Conservation (phyloP, 768 basidiomycete genomes). For the Cystofilobasidium capitatum region DNA sequence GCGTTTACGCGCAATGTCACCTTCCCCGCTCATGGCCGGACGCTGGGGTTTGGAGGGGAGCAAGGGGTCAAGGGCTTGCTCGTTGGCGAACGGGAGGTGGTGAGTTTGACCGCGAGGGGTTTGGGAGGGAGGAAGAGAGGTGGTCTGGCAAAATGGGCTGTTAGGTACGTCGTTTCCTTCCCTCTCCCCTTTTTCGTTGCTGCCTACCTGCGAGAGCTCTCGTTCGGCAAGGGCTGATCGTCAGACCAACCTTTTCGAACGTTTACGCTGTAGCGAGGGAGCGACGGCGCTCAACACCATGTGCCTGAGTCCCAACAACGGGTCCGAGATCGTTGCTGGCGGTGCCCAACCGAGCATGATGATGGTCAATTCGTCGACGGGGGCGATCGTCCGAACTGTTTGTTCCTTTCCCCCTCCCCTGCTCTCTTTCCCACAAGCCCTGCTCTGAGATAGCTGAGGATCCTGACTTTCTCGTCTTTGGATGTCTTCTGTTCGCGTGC, state of each 20-base stretch:
- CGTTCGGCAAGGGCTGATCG: not conserved
- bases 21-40: conserved; percentile 33
- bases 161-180: conserved; percentile 32
- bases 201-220: not conserved
- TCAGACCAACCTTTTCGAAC: not conserved
- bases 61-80: conserved; percentile 59
- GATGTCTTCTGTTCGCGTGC: not conserved
- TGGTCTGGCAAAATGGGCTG: conserved; percentile 40
- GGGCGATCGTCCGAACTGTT: conserved; percentile 52
- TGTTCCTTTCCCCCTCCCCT: conserved; percentile 39
- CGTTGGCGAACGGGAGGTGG: conserved; percentile 68
- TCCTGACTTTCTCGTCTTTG: conserved; percentile 54
- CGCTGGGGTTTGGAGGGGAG: conserved; percentile 12
- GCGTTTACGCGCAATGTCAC: conserved; percentile 35
- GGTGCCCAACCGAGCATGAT: conserved; percentile 49
- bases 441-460: conserved; percentile 48
- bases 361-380: conserved; percentile 65
- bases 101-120: conserved; percentile 41
- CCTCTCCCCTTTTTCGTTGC: not conserved
- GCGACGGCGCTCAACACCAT: conserved; percentile 27
- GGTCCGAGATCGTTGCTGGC: conserved; percentile 54
- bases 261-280: conserved; percentile 5
- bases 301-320: conserved; percentile 36
- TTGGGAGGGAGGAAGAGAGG: conserved; percentile 41
- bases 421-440: conserved; percentile 35